Conservation (phyloP, 805 yeast genomes). For the Candida fluviatilis region DNA sequence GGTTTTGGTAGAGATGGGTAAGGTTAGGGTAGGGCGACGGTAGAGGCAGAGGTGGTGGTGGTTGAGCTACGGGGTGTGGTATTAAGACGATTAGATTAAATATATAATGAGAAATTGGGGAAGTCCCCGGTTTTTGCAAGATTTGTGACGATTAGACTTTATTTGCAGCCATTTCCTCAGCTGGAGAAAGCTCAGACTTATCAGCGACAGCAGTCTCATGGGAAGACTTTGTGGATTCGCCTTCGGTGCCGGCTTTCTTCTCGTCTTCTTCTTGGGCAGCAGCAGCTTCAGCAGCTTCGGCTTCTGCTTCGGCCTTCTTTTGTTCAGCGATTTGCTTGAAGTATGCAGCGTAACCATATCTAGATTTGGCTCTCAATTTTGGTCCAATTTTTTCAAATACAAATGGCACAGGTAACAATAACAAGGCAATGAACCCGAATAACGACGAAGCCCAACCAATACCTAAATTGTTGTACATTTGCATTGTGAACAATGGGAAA, state of each 20-base stretch:
- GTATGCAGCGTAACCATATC: conserved; percentile 55
- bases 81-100: too few species aligned
- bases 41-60: too few species aligned
- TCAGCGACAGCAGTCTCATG: too few species aligned
- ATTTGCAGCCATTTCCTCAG: conserved; percentile 8
- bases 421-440: conserved; percentile 62
- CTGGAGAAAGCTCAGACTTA: too few species aligned
- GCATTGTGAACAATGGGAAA: conserved; percentile 81
- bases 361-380: conserved; percentile 49
- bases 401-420: conserved; percentile 75
- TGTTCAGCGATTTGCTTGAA: conserved; percentile 15
- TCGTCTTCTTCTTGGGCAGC: not conserved
- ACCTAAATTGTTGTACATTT: conserved; percentile 70
- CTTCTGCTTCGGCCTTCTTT: conserved; percentile 9
- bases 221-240: not conserved
- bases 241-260: not conserved
- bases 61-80: too few species aligned
- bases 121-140: too few species aligned
- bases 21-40: too few species aligned
- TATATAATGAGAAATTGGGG: too few species aligned
- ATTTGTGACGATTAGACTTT: conserved; percentile 7
- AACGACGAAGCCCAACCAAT: conserved; percentile 78
- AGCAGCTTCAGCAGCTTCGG: conserved; percentile 7
- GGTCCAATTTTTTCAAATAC: conserved; percentile 58
- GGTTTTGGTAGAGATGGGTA: too few species aligned